Evolutionary conservation across 2,329 filamentous ascomycete species (phyloP).

Genomic region (Aureobasidium sp.): DNA sequence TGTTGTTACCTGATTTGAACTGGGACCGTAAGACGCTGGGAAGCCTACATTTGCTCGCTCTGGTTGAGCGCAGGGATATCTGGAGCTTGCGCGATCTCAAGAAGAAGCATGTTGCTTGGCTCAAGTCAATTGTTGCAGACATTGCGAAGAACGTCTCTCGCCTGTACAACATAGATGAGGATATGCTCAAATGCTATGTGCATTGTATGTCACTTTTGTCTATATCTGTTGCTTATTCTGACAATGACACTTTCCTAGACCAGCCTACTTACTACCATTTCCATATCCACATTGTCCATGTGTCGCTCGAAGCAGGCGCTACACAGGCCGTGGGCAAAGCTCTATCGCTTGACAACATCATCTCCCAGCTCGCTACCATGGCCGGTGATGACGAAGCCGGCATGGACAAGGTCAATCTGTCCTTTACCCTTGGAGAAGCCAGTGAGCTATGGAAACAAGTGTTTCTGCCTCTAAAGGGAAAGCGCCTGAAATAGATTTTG

Average conservation of each 20-base stretch:
- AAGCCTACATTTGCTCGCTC: conserved; percentile 70
- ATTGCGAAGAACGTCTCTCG: conserved; percentile 62
- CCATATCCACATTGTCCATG: conserved; percentile 91
- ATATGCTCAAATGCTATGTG: conserved; percentile 91
- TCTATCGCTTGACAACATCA: conserved; percentile 73
- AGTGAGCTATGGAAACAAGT: conserved; percentile 84
- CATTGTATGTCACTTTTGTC: conserved; percentile 51
- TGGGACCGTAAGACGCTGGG: conserved; percentile 88
- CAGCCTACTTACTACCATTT: conserved; percentile 99
- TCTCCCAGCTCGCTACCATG: conserved; percentile 74
- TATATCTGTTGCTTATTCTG: neutral
- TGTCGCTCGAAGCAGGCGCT: conserved; percentile 73
- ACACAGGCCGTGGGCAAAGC: conserved; percentile 95
- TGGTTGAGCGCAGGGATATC: conserved; percentile 84
- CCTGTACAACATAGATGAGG: conserved; percentile 63
- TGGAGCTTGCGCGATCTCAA: conserved; percentile 82
- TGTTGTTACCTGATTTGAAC: conserved; percentile 45
- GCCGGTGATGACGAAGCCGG: conserved; percentile 57
- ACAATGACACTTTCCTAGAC: conserved; percentile 37
- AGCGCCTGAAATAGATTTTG: neutral
- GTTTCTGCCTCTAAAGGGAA: conserved; percentile 65
- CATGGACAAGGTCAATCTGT: conserved; percentile 70
- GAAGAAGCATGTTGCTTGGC: conserved; percentile 70
- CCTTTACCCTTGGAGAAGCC: conserved; percentile 81
- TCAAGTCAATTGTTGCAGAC: conserved; percentile 63